Evolutionary conservation across 2,329 filamentous ascomycete genomes (phyloP).

Genomic region (Sporothrix brasiliensis): DNA sequence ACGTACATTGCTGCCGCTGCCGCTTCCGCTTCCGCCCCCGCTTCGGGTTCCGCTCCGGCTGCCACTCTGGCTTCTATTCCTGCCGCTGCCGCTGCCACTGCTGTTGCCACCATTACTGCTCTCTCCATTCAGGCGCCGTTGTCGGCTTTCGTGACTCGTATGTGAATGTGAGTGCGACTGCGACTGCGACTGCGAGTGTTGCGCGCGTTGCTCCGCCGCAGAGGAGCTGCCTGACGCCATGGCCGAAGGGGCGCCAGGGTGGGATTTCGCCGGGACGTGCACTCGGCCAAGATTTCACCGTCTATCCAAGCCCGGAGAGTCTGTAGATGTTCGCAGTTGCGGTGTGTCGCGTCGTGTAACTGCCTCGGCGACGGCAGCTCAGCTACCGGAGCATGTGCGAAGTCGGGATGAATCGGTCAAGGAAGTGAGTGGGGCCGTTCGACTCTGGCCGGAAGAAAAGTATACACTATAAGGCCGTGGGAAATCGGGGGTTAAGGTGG

Average conservation of each 20-base stretch:
- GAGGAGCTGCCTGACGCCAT: conserved; percentile 33
- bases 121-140: conserved; percentile 18
- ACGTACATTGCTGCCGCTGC: conserved; percentile 28
- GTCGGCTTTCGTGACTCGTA: conserved; percentile 25
- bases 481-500: not conserved
- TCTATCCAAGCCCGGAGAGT: not conserved
- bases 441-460: not conserved
- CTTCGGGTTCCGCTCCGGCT: conserved; percentile 1
- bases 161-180: conserved; percentile 26
- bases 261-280: not conserved
- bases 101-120: conserved; percentile 1
- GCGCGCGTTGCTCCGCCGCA: conserved; percentile 28
- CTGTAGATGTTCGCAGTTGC: not conserved
- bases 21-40: not conserved
- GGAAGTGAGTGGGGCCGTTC: not conserved
- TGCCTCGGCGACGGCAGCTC: not conserved
- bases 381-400: not conserved
- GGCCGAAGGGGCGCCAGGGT: conserved; percentile 30
- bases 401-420: not conserved
- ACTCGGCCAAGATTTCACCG: not conserved
- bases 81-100: not conserved
- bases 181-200: conserved; percentile 22
- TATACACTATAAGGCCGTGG: not conserved
- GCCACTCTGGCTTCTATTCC: conserved; percentile 16
- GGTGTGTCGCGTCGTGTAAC: not conserved